phyloP scores from a whole-genome alignment of 352 stramenopile genomes.

The Phytophthora multivora region DNA sequence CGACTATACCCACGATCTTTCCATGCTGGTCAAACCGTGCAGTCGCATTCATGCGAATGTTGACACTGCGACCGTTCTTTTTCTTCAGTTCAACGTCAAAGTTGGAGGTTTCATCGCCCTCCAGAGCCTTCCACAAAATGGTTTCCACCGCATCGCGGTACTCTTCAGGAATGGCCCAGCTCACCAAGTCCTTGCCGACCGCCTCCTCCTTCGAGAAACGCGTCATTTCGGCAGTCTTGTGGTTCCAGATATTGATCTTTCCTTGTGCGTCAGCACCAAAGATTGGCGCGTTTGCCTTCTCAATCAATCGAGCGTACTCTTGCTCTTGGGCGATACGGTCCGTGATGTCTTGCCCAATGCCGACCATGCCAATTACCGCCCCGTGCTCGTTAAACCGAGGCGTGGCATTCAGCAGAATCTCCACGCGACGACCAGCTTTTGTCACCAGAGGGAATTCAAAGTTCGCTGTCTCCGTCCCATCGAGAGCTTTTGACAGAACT shows the following conservation, averaged over 20 bases:
- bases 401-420: conserved; percentile 89
- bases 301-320: conserved; percentile 85
- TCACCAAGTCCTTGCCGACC: conserved; percentile 79
- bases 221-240: conserved; percentile 90
- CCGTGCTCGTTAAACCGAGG: conserved; percentile 82
- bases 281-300: conserved; percentile 91
- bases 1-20: conserved; percentile 82
- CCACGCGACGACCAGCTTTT: conserved; percentile 75
- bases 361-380: conserved; percentile 85
- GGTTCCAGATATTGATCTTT: conserved; percentile 91
- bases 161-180: conserved; percentile 60
- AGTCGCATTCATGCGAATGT: conserved; percentile 77
- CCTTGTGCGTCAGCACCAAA: conserved; percentile 86
- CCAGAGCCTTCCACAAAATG: conserved; percentile 62
- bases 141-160: conserved; percentile 53
- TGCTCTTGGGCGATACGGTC: conserved; percentile 77
- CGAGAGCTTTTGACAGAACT: conserved; percentile 67
- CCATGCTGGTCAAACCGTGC: conserved; percentile 72
- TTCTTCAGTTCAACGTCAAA: conserved; percentile 86
- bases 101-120: conserved; percentile 75
- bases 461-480: conserved; percentile 72
- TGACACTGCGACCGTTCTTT: conserved; percentile 61
- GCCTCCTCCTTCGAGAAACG: conserved; percentile 90
- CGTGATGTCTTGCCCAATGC: conserved; percentile 89
- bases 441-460: conserved; percentile 89